These are phyloP conservation scores for Sarocladium oryzae DNA, from an alignment of 2,329 filamentous ascomycete species.

Conservation along the genomic window DNA sequence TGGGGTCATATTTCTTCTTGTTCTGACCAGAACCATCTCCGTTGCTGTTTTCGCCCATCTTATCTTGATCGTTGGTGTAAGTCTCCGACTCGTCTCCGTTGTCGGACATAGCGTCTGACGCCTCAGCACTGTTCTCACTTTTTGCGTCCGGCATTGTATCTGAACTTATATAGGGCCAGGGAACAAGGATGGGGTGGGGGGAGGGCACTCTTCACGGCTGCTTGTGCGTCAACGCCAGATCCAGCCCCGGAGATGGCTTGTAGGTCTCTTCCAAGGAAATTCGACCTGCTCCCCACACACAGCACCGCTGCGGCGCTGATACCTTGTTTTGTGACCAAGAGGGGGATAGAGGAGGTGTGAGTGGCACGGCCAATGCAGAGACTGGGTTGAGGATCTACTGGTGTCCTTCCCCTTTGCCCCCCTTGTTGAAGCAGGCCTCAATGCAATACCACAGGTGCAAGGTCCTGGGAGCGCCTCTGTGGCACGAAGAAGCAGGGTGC, in stretches of 20 bases:
- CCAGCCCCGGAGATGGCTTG: conserved; percentile 6
- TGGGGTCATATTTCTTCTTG: conserved; percentile 70
- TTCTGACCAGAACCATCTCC: conserved; percentile 42
- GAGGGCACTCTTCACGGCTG: not conserved
- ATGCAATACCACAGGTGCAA: not conserved
- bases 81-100: conserved; percentile 50
- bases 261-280: conserved; percentile 5
- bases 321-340: not conserved
- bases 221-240: conserved; percentile 1
- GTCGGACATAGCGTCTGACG: conserved; percentile 54
- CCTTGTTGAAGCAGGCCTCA: not conserved
- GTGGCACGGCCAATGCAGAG: conserved; percentile 8
- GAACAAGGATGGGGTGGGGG: conserved; percentile 2
- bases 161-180: conserved; percentile 30
- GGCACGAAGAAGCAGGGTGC: not conserved
- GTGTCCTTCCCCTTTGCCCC: not conserved
- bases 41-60: conserved; percentile 38
- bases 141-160: conserved; percentile 50
- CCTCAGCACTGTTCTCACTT: conserved; percentile 46
- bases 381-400: conserved; percentile 2
- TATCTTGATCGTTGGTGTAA: conserved; percentile 42
- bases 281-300: conserved; percentile 4
- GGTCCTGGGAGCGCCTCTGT: not conserved
- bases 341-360: not conserved
- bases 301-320: conserved; percentile 4